phyloP scores from a whole-genome alignment of 257 asterid species.

The Petunia secreta region DNA sequence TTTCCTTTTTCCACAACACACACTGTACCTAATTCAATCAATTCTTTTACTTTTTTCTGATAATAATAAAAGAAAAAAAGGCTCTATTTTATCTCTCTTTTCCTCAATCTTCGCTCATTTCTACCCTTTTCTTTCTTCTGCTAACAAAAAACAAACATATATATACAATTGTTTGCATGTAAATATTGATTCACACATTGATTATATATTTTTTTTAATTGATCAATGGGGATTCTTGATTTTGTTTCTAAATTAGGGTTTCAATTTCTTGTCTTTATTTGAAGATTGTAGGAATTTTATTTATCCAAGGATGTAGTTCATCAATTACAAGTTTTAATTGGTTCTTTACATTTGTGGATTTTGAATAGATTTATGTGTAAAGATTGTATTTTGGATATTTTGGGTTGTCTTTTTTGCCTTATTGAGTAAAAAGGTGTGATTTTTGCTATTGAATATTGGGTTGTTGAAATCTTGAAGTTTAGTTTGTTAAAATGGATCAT shows the following conservation, averaged over 20 bases:
- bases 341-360: conserved; percentile 24
- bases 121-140: conserved; percentile 24
- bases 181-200: conserved; percentile 32
- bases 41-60: conserved; percentile 3
- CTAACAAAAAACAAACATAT: conserved; percentile 14
- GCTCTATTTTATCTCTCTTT: conserved; percentile 50
- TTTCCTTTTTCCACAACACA: background rate
- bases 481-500: conserved; percentile 59
- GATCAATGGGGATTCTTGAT: conserved; percentile 39
- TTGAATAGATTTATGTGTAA: conserved; percentile 33
- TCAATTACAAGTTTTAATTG: conserved; percentile 26
- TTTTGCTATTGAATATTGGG: conserved; percentile 24
- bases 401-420: conserved; percentile 18
- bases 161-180: background rate
- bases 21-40: background rate
- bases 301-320: conserved; percentile 52
- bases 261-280: conserved; percentile 30
- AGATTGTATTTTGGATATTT: conserved; percentile 1
- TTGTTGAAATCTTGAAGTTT: conserved; percentile 7
- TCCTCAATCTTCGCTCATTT: conserved; percentile 53
- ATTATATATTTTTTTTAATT: conserved; percentile 34
- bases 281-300: conserved; percentile 35
- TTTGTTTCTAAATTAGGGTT: conserved; percentile 51
- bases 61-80: too few species aligned
- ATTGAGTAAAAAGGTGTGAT: conserved; percentile 26